These are phyloP conservation scores for Parascedosporium putredinis DNA, from an alignment of 2,329 filamentous ascomycete genomes.

Conservation along the genomic window DNA sequence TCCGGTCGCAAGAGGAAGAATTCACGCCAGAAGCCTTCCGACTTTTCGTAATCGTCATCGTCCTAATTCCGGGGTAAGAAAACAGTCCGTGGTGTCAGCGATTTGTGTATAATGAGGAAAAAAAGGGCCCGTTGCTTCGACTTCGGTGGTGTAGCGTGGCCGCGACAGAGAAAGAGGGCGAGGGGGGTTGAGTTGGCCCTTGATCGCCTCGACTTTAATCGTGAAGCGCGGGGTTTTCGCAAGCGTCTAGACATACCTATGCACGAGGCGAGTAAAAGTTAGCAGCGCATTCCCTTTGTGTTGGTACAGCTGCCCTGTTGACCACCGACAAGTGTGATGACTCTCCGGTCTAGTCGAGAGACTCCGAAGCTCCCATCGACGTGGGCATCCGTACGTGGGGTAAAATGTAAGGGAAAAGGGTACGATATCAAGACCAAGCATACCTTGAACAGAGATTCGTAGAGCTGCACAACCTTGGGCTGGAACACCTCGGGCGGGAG, in stretches of 20 bases:
- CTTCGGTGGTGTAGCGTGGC: too few relatives aligned
- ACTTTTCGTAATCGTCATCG: slow-evolving; percentile 59
- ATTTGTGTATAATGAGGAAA: too few relatives aligned
- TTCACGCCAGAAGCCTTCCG: slow-evolving; percentile 91
- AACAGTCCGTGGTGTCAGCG: slow-evolving; percentile 12
- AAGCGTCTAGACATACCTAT: neutral
- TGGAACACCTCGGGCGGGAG: slow-evolving; percentile 81
- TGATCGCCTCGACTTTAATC: too few relatives aligned
- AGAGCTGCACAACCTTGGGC: slow-evolving; percentile 86
- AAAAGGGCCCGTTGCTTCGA: too few relatives aligned
- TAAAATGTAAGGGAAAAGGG: too few relatives aligned
- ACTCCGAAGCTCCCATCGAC: too few relatives aligned
- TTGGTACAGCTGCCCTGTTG: too few relatives aligned
- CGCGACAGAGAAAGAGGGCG: too few relatives aligned
- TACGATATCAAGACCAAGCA: neutral
- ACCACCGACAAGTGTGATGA: neutral
- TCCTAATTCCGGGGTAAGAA: slow-evolving; percentile 30
- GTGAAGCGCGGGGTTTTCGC: too few relatives aligned
- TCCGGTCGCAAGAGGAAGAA: slow-evolving; percentile 88
- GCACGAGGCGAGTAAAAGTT: neutral
- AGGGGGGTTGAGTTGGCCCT: too few relatives aligned
- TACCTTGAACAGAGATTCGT: slow-evolving; percentile 74
- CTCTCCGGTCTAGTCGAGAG: too few relatives aligned
- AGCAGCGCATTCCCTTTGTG: neutral
- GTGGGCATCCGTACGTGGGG: too few relatives aligned